Percentiles rank a stretch among this genome's conserved stretches.
Evolutionary conservation across 192 early-diverging fungal genomes (phyloP).

Genomic region (Coemansia sp.): DNA sequence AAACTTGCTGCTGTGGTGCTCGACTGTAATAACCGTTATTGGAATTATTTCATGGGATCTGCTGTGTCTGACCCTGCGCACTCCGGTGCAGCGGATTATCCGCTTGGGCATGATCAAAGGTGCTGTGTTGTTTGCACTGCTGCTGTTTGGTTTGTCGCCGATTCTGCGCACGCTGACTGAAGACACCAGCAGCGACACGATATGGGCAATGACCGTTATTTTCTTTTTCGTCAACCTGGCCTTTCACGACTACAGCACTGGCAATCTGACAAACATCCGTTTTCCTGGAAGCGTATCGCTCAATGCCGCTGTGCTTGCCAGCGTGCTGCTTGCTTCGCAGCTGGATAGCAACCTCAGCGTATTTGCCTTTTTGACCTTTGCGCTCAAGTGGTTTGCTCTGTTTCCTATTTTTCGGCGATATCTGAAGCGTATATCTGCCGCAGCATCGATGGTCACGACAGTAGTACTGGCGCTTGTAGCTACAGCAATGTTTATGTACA

Average conservation of each 20-base stretch:
- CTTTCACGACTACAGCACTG: conserved; percentile 81
- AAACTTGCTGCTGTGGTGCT: conserved; percentile 59
- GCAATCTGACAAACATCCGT: conserved; percentile 53
- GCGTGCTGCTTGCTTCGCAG: conserved; percentile 86
- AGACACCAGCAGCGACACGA: conserved; percentile 86
- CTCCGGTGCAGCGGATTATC: conserved; percentile 45
- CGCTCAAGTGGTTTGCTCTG: conserved; percentile 90
- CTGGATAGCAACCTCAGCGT: conserved; percentile 81
- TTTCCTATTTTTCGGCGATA: conserved; percentile 89
- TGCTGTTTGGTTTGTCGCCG: conserved; percentile 82
- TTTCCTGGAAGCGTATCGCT: conserved; percentile 95
- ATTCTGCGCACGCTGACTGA: conserved; percentile 88
- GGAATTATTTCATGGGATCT: conserved; percentile 75
- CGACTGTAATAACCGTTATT: conserved; percentile 58
- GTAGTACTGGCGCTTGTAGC: conserved; percentile 63
- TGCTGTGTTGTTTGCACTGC: conserved; percentile 70
- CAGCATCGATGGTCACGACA: conserved; percentile 58
- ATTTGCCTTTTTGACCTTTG: conserved; percentile 83
- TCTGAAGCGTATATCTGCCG: conserved; percentile 60
- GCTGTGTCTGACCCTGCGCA: conserved; percentile 26
- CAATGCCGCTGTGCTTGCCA: conserved; percentile 93
- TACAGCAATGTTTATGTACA: conserved; percentile 64
- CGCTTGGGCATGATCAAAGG: conserved; percentile 57
- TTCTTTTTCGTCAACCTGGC: conserved; percentile 83
- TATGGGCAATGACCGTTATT: conserved; percentile 86